Conservation (phyloP, 1,139 yeast species). For the Nakaseomyces delphensis region DNA sequence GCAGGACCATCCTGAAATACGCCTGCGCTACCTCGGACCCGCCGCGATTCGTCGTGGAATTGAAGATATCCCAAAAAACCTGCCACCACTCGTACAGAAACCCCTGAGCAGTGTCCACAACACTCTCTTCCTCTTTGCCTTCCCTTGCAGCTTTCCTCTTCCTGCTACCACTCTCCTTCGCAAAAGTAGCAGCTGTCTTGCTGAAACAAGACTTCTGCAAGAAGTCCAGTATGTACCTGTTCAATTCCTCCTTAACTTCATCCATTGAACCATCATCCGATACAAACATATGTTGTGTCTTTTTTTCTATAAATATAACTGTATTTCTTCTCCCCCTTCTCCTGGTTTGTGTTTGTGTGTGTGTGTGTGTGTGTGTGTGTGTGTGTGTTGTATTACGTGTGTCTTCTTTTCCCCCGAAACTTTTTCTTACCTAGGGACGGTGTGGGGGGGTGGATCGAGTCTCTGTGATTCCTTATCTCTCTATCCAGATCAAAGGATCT, state of each 20-base stretch:
- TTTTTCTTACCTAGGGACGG: too few species aligned
- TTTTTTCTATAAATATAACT: neutral
- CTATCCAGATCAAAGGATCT: too few species aligned
- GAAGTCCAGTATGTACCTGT: slow-evolving; percentile 83
- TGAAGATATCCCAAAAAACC: slow-evolving; percentile 88
- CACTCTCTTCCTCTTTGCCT: slow-evolving; percentile 29
- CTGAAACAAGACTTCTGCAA: slow-evolving; percentile 63
- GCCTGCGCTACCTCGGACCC: slow-evolving; percentile 58
- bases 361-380: too few species aligned
- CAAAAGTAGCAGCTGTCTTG: slow-evolving; percentile 64
- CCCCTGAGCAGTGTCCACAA: slow-evolving; percentile 68
- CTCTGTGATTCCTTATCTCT: too few species aligned
- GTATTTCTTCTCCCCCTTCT: too few species aligned
- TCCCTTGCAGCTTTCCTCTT: slow-evolving; percentile 5
- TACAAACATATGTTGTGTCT: neutral
- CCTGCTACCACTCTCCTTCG: slow-evolving; percentile 53
- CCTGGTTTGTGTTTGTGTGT: too few species aligned
- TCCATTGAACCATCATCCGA: neutral
- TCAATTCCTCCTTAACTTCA: slow-evolving; percentile 33
- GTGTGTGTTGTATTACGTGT: too few species aligned
- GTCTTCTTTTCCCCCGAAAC: too few species aligned
- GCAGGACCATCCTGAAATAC: slow-evolving; percentile 59
- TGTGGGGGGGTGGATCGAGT: too few species aligned
- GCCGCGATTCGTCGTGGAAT: slow-evolving; percentile 62
- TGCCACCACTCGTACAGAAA: slow-evolving; percentile 94